Conservation (phyloP, 2,329 filamentous ascomycete genomes). For the Fusarium camptoceras region DNA sequence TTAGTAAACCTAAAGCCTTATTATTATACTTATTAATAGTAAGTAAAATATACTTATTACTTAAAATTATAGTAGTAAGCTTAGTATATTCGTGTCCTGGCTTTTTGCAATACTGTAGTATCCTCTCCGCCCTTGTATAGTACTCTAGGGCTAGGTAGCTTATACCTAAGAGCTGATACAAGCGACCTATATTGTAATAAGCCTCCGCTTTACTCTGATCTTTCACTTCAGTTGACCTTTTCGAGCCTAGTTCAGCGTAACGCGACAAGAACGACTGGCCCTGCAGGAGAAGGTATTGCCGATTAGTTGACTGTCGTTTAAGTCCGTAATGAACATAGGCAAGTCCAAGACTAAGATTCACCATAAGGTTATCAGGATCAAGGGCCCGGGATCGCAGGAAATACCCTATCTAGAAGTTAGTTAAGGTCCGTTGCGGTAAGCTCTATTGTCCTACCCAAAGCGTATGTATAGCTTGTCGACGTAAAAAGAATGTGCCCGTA, state of each 20-base stretch:
- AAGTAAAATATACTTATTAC: constrained; percentile 51
- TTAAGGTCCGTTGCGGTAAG: neutral
- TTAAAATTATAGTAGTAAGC: constrained; percentile 48
- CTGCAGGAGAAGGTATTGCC: constrained; percentile 88
- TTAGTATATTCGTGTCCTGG: constrained; percentile 29
- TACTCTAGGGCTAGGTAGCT: constrained; percentile 72
- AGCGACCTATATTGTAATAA: constrained; percentile 55
- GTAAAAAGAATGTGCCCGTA: constrained; percentile 92
- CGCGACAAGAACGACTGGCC: constrained; percentile 79
- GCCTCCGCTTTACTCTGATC: constrained; percentile 46
- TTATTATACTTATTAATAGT: constrained; percentile 48
- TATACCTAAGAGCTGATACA: constrained; percentile 54
- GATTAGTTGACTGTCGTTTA: constrained; percentile 89
- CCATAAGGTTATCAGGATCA: constrained; percentile 79
- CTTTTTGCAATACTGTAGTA: neutral
- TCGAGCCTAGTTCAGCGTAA: constrained; percentile 45
- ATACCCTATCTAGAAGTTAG: constrained; percentile 67
- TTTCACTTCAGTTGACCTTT: neutral
- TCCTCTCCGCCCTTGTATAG: constrained; percentile 64
- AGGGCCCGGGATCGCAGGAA: constrained; percentile 83
- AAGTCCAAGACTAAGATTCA: constrained; percentile 84
- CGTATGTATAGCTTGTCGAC: constrained; percentile 84
- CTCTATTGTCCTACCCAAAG: constrained; percentile 70
- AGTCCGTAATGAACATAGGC: constrained; percentile 90
- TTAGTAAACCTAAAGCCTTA: constrained; percentile 47